Percentiles rank a stretch among this genome's conserved stretches.
phyloP scores from a whole-genome alignment of 164 flowering plant species.

The Aristolochia fimbriata region DNA sequence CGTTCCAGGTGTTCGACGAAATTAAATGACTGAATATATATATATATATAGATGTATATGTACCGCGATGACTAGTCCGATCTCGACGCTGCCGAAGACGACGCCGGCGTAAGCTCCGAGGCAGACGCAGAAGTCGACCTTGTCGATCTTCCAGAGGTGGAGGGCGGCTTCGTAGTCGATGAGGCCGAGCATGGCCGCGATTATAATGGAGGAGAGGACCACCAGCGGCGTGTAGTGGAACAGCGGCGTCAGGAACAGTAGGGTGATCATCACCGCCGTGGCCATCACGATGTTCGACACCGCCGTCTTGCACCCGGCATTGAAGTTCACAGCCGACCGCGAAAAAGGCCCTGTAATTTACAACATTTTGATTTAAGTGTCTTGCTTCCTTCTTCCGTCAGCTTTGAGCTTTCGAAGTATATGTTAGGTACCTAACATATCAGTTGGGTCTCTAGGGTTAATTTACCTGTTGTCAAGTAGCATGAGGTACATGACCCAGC shows the following conservation, averaged over 20 bases:
- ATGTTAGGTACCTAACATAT: no score
- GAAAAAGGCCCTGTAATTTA: slow-evolving; percentile 64
- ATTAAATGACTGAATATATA: no score
- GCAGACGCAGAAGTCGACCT: slow-evolving; percentile 58
- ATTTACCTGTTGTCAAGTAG: slow-evolving; percentile 69
- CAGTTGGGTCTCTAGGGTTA: background rate
- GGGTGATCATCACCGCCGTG: slow-evolving; percentile 47
- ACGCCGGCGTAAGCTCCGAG: slow-evolving; percentile 50
- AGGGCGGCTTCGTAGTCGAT: slow-evolving; percentile 53
- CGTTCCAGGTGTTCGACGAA: background rate
- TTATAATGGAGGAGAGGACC: slow-evolving; percentile 60
- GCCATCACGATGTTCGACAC: slow-evolving; percentile 82
- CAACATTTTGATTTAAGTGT: no score
- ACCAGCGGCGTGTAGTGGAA: slow-evolving; percentile 78
- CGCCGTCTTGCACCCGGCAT: slow-evolving; percentile 73
- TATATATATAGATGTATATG: no score
- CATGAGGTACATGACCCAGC: slow-evolving; percentile 77
- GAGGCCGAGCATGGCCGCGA: slow-evolving; percentile 63
- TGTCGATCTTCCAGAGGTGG: slow-evolving; percentile 63
- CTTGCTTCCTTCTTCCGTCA: no score
- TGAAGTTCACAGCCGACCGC: slow-evolving; percentile 65
- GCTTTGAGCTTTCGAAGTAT: no score
- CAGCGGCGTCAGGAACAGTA: slow-evolving; percentile 55
- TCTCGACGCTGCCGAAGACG: slow-evolving; percentile 47
- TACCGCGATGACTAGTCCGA: slow-evolving; percentile 54